These are phyloP conservation scores for Wickerhamomyces sydowiorum DNA, from an alignment of 805 yeast genomes.

Conservation along the genomic window DNA sequence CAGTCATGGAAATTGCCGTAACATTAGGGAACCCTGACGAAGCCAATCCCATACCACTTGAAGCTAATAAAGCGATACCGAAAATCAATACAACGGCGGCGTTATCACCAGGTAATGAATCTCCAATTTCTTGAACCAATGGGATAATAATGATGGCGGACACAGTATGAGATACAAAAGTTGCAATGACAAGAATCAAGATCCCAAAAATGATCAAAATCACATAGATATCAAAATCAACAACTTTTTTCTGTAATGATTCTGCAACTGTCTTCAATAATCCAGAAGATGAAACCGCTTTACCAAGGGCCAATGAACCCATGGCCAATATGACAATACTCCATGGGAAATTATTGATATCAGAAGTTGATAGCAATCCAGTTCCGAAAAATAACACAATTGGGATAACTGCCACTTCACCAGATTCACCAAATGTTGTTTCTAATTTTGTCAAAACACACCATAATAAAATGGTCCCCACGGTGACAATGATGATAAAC, in stretches of 20 bases:
- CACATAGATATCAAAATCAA: slow-evolving; percentile 57
- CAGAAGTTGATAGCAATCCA: slow-evolving; percentile 76
- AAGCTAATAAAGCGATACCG: slow-evolving; percentile 59
- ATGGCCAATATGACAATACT: slow-evolving; percentile 90
- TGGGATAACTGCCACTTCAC: slow-evolving; percentile 84
- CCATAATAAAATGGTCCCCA: slow-evolving; percentile 80
- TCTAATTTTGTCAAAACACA: slow-evolving; percentile 76
- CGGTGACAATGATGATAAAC: slow-evolving; percentile 65
- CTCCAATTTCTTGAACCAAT: slow-evolving; percentile 82
- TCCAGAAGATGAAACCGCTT: slow-evolving; percentile 90
- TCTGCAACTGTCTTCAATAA: slow-evolving; percentile 72
- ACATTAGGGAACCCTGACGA: slow-evolving; percentile 99
- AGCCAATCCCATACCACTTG: slow-evolving; percentile 96
- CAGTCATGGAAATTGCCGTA: slow-evolving; percentile 92
- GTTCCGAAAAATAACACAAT: slow-evolving; percentile 85
- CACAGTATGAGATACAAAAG: slow-evolving; percentile 94
- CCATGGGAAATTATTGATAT: slow-evolving; percentile 94
- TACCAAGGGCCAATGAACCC: slow-evolving; percentile 96
- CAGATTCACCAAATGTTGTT: slow-evolving; percentile 81
- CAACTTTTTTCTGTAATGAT: slow-evolving; percentile 58
- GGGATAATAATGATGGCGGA: slow-evolving; percentile 94
- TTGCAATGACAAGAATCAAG: slow-evolving; percentile 78
- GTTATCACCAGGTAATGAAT: slow-evolving; percentile 60
- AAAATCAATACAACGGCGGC: slow-evolving; percentile 45
- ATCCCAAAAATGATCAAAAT: slow-evolving; percentile 79